Base-by-base conservation (phyloP, 2,329 filamentous ascomycete genomes). In the Colletotrichum abscissum region DNA sequence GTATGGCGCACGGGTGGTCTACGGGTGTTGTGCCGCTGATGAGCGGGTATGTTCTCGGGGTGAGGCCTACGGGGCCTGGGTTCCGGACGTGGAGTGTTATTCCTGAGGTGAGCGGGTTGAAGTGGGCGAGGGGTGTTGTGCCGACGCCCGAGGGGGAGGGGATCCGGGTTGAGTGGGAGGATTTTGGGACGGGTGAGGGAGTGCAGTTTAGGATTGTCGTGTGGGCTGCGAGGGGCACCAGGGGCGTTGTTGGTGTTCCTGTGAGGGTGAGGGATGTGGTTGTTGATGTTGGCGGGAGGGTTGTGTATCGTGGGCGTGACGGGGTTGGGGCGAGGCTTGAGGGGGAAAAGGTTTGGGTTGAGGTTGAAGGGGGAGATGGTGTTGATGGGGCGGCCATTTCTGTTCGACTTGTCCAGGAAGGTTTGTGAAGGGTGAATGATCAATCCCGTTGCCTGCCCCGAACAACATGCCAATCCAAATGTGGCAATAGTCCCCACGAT, bases 1-100 rank as follows among this genome's bases (percentile, higher is more conserved):
- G 84, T 22, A 83, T 86, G 78, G 83, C 87, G 1, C 87, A 89
- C 67, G 87, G 85, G 0, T 89, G 87, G 87, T 83, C 83, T 3
- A 88, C 87, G 1, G 87, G 87, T 6, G 80, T 89, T 19, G 84
- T 87, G 56, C 85, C 87, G 1, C 77, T 86, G 7, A 75, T 88
- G 73, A 85, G 79, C 6, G 84, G 83, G 57, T 84, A 86, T 54
- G 81, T 89, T 1, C 80, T 89, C 0, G 87, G 87, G 2, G 83
- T 89, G 4, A 81, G 75, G 59, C 87, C 87, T 1, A 78, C 80
- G 6, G 79, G 78, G 4, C 84, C 85, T 0, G 87, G 86, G 0
- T 89, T 88, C 73, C 64, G 70, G 16, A 77, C 78, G 1, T 88
- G 84, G 82, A 77, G 69, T 3, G 78, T 88, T 1, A 80, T 78